phyloP scores from a whole-genome alignment of 2,329 filamentous ascomycete genomes.

The Hypocreales sp. region DNA sequence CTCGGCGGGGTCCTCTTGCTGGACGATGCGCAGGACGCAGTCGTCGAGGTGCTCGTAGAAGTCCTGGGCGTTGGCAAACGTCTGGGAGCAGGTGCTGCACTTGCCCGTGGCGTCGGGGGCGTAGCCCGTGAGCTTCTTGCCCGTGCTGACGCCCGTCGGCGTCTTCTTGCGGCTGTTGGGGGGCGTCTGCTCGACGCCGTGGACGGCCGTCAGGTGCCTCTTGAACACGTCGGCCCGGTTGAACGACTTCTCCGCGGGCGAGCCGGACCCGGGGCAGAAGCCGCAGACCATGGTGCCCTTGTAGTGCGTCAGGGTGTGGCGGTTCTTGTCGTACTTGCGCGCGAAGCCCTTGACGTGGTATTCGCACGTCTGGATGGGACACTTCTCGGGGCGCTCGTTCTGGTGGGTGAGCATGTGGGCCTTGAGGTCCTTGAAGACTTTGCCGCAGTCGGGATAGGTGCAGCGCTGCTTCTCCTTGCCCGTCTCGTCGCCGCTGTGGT shows the following conservation, averaged over 20 bases:
- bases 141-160: constrained; percentile 20
- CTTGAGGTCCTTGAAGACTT: constrained; percentile 79
- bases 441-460: constrained; percentile 70
- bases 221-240: constrained; percentile 95
- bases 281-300: constrained; percentile 96
- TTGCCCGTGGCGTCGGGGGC: constrained; percentile 74
- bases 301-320: constrained; percentile 88
- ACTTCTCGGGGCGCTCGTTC: constrained; percentile 83
- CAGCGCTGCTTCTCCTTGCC: constrained; percentile 62
- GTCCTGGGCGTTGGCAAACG: constrained; percentile 86
- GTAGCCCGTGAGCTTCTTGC: constrained; percentile 55
- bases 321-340: constrained; percentile 91
- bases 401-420: constrained; percentile 93
- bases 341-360: constrained; percentile 89
- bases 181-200: constrained; percentile 83
- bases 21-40: constrained; percentile 55
- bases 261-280: constrained; percentile 82
- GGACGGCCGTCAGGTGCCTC: constrained; percentile 77
- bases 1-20: constrained; percentile 55
- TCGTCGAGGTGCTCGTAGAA: constrained; percentile 95
- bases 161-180: constrained; percentile 77
- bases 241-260: constrained; percentile 83
- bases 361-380: constrained; percentile 80
- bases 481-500: constrained; percentile 43
- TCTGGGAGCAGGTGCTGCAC: constrained; percentile 85